phyloP scores from a whole-genome alignment of 2,329 filamentous ascomycete genomes.

The Simplicillium aogashimaense region DNA sequence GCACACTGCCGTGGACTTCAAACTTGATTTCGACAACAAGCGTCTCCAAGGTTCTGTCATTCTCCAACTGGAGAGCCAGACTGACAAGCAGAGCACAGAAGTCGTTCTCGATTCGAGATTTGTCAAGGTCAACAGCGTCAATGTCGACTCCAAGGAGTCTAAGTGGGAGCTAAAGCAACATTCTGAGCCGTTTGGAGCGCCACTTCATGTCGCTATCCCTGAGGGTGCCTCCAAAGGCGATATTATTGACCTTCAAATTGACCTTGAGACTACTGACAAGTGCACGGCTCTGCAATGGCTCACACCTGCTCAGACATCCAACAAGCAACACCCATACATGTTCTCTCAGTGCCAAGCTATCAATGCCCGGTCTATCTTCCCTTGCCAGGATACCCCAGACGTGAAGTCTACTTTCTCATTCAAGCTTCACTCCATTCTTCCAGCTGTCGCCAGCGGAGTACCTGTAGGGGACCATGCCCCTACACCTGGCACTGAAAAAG shows the following conservation, averaged over 20 bases:
- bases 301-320: constrained; percentile 84
- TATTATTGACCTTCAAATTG: constrained; percentile 49
- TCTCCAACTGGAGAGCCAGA: constrained; percentile 68
- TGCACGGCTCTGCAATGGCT: constrained; percentile 96
- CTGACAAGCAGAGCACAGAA: constrained; percentile 60
- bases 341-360: constrained; percentile 98
- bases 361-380: constrained; percentile 86
- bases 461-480: constrained; percentile 35
- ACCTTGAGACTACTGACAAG: constrained; percentile 70
- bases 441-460: constrained; percentile 86
- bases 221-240: constrained; percentile 42
- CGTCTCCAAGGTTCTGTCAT: constrained; percentile 67
- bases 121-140: constrained; percentile 63
- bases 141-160: constrained; percentile 51
- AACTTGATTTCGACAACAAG: constrained; percentile 75
- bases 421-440: constrained; percentile 74
- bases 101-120: constrained; percentile 85
- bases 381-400: constrained; percentile 94
- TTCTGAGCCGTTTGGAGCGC: constrained; percentile 64
- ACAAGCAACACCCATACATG: constrained; percentile 94
- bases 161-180: constrained; percentile 63
- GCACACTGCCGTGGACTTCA: constrained; percentile 74
- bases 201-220: constrained; percentile 55
- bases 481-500: constrained; percentile 37
- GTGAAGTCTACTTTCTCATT: constrained; percentile 94